phyloP scores from a whole-genome alignment of 305 asterid genomes.

The Plantago coronopus region DNA sequence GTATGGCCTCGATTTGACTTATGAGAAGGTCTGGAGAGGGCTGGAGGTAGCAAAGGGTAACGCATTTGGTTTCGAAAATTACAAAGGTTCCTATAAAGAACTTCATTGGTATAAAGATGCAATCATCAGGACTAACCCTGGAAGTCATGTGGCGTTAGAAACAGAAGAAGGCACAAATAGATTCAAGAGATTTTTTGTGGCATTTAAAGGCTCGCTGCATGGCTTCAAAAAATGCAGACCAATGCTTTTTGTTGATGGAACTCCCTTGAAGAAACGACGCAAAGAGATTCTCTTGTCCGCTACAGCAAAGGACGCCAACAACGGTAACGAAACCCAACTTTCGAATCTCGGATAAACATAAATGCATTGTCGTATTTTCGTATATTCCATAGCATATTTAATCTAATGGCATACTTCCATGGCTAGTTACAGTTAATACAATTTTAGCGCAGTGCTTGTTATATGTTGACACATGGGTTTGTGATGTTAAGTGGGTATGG shows the following conservation, averaged over 20 bases:
- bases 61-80: neutral
- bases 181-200: neutral
- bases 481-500: neutral
- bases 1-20: neutral
- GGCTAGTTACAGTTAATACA: too few species aligned
- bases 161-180: neutral
- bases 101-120: neutral
- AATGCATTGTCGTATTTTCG: too few species aligned
- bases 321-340: neutral
- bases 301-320: neutral
- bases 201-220: neutral
- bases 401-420: neutral
- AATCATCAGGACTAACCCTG: neutral
- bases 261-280: neutral
- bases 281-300: neutral
- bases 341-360: neutral
- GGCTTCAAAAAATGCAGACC: neutral
- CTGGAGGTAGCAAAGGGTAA: neutral
- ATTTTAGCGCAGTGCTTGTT: too few species aligned
- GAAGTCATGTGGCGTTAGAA: neutral
- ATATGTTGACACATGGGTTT: neutral
- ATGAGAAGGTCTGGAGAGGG: neutral
- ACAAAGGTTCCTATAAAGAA: neutral
- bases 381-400: neutral
- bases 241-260: neutral